These are phyloP conservation scores for Beauveria pseudobassiana DNA, from an alignment of 2,329 filamentous ascomycete species.

Conservation along the genomic window DNA sequence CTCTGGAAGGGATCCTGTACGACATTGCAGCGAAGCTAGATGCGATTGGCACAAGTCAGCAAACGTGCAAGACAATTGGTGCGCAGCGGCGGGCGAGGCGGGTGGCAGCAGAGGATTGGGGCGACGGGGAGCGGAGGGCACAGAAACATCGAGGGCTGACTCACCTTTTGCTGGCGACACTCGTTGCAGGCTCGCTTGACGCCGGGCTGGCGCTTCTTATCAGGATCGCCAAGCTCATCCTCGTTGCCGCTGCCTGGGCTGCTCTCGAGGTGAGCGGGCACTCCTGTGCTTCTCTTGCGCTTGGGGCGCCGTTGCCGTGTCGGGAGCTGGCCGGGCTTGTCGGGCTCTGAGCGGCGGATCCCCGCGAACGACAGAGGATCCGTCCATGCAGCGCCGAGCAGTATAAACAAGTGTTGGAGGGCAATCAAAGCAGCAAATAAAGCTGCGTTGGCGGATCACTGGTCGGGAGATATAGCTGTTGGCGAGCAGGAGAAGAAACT, in stretches of 20 bases:
- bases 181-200: conserved; percentile 79
- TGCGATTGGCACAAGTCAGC: conserved; percentile 7
- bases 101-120: neutral
- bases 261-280: conserved; percentile 45
- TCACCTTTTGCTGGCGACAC: conserved; percentile 78
- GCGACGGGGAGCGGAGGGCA: neutral
- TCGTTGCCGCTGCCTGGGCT: conserved; percentile 55
- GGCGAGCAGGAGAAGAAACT: conserved; percentile 12
- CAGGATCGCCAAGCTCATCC: conserved; percentile 45
- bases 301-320: conserved; percentile 43
- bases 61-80: neutral
- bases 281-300: conserved; percentile 50
- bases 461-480: conserved; percentile 16
- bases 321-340: conserved; percentile 49
- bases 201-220: conserved; percentile 58
- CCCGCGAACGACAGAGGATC: conserved; percentile 37
- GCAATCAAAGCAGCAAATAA: conserved; percentile 9
- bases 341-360: conserved; percentile 42
- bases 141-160: conserved; percentile 20
- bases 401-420: conserved; percentile 14
- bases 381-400: conserved; percentile 36
- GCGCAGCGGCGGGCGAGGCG: neutral
- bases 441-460: conserved; percentile 14
- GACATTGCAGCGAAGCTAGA: conserved; percentile 74
- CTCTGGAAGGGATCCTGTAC: conserved; percentile 71